Evolutionary conservation across 2,329 filamentous ascomycete species (phyloP).

Genomic region (Cladosporium cucumerinum): DNA sequence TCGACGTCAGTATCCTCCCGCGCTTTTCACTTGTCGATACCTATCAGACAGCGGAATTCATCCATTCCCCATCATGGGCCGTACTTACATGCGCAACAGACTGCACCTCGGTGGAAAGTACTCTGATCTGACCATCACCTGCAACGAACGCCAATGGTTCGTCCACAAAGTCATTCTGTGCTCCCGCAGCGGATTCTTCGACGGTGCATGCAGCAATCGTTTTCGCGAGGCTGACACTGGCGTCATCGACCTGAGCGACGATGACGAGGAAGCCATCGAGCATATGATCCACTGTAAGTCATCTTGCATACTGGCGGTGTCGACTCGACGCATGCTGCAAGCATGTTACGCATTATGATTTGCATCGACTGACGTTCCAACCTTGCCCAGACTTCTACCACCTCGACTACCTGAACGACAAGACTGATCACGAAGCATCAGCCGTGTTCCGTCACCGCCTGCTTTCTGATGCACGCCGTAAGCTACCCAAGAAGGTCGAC

Average conservation of each 20-base stretch:
- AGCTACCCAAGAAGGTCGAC: slow-evolving; percentile 32
- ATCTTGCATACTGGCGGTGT: slow-evolving; percentile 7
- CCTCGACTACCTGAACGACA: slow-evolving; percentile 35
- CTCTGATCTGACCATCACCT: slow-evolving; percentile 49
- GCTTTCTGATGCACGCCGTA: slow-evolving; percentile 26
- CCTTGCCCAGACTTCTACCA: slow-evolving; percentile 36
- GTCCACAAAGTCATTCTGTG: slow-evolving; percentile 49
- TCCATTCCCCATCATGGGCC: slow-evolving; percentile 20
- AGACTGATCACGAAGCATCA: slow-evolving; percentile 26
- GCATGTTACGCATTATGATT: neutral
- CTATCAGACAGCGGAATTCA: slow-evolving; percentile 17
- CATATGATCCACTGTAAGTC: slow-evolving; percentile 40
- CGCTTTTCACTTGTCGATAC: slow-evolving; percentile 8
- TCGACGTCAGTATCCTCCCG: slow-evolving; percentile 42
- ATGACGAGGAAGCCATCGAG: slow-evolving; percentile 38
- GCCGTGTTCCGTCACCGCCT: slow-evolving; percentile 34
- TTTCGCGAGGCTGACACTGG: slow-evolving; percentile 35
- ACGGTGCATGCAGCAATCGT: slow-evolving; percentile 37
- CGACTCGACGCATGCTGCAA: neutral
- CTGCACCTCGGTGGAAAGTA: slow-evolving; percentile 40
- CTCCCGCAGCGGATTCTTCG: slow-evolving; percentile 47
- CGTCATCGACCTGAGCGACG: slow-evolving; percentile 37
- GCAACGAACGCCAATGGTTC: slow-evolving; percentile 44
- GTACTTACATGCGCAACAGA: slow-evolving; percentile 28
- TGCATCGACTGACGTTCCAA: slow-evolving; percentile 11